Base-by-base conservation (phyloP, 331 rosid species). In the Saraca asoca region DNA sequence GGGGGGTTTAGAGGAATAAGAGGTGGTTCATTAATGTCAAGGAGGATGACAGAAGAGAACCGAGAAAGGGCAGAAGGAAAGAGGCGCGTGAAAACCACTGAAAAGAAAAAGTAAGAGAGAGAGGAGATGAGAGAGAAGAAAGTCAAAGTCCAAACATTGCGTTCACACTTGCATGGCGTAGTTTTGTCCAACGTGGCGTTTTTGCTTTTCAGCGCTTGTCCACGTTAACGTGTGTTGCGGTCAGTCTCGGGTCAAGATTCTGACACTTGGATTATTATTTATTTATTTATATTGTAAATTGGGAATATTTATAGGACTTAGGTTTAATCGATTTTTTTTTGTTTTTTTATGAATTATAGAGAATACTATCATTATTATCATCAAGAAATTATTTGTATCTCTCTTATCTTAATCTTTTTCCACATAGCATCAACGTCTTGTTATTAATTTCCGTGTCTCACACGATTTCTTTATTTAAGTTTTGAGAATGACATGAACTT, bases 41-140 rank as follows among this genome's bases (percentile, higher is more conserved):
- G 20, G 5, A 66, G 8, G 44, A 5, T 43, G 74, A 45, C 29
- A 52, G 5, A 7, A 9, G 0, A 1, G 38, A 9, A 42, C 5
- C 43, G 24, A 62, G 16, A 10, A 12, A 9, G 19, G 35, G 0
- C 5, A 1, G 60, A 18, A 5, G 51, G 6, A 61, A 11, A 56
- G 51, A 24, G 71, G 79, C 67, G 81, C 70, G 81, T 75, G 76
- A 70, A 37, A 43, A 13, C 11, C 70, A 79, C 79, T 24, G 12
- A 5, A 24, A 43, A 38, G 45, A 38, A 43, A 46, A 53, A 8
- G 12, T 2, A 0, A 7, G 7, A 17, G 7, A 17, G 5, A 37
- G 19, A 7, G 3, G 31, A 24, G 31, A 24, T 24, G 49, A 52
- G 62, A 24, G 19, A 5, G 9, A 15, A 9, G 42, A 68, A 43